Evolutionary conservation across 306 rosid species (phyloP), one percentile per base, ranked within the genome.

Genomic region (Cyclanthera cordifolia): DNA sequence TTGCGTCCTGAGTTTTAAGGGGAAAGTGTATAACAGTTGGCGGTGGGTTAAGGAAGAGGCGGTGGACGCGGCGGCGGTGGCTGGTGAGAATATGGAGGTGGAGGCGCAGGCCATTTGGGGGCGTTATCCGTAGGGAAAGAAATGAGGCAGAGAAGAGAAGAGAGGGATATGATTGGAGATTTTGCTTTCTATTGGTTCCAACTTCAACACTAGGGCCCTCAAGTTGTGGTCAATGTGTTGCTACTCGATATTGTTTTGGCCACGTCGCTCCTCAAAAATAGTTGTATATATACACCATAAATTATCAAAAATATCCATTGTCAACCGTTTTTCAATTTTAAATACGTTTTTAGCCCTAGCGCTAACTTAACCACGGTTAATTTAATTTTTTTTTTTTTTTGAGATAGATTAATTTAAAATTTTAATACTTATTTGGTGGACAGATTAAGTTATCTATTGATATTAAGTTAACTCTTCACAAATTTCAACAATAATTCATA

Each of bases 101-200:
- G 85, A 68, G 59, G 95, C 68, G 65, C 32, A 28, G 69, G 95
- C 92, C 96, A 89, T 92, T 21, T 58, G 46, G 64, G 60, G 55
- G 32, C 32, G 30, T 90, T 86, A 83, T 84, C 89, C 41, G 79
- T 23, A 55, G 20, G 6, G 68, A 50, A 11, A 19, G 69, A 72
- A 53, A 17, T 8, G 68, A 53, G n/a, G 9, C 34, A 32, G n/a
- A 1, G 69, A 52, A 43, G 9, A n/a, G n/a, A n/a, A n/a, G 50
- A 34, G 14, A 9, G 70, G 55, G 16, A 19, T 20, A 51, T 70
- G 53, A 70, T 64, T 58, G 61, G 65, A 70, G 81, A 23, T 28
- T 41, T 57, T 58, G 23, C 13, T 76, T 72, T 37, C 70, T 48
- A 65, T 74, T 76, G 84, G 86, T 19, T 32, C 21, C 51, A 20